Conservation (phyloP, 306 rosid species). For the Fragaria iinumae region DNA sequence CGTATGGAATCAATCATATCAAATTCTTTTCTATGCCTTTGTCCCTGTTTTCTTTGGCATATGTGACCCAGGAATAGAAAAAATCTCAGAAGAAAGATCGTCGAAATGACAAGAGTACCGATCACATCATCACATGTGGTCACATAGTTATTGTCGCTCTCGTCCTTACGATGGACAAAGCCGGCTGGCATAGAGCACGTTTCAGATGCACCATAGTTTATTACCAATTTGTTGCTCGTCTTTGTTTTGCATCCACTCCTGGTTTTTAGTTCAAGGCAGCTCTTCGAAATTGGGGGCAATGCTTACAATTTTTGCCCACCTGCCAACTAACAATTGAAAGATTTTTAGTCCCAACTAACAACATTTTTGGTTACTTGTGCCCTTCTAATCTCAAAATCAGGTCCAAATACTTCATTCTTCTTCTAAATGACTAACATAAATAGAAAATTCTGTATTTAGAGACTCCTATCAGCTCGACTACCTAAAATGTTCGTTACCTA, state of each 20-base stretch:
- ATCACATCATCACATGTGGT: background rate
- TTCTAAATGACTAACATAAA: too few relatives aligned
- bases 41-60: background rate
- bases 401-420: too few relatives aligned
- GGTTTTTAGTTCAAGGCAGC: too few relatives aligned
- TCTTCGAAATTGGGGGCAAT: too few relatives aligned
- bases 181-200: background rate
- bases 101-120: background rate
- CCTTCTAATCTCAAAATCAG: too few relatives aligned
- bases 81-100: background rate
- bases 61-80: background rate
- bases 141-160: background rate
- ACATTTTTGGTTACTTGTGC: too few relatives aligned
- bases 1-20: slow-evolving; percentile 16
- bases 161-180: background rate
- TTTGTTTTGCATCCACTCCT: background rate
- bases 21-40: slow-evolving; percentile 6
- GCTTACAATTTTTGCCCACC: too few relatives aligned
- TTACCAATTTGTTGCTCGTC: background rate
- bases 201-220: background rate
- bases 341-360: too few relatives aligned
- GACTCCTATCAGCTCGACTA: too few relatives aligned
- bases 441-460: too few relatives aligned
- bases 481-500: too few relatives aligned
- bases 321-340: too few relatives aligned